Evolutionary conservation across 805 yeast genomes (phyloP).

Genomic region (Myxozyma melibiosi): DNA sequence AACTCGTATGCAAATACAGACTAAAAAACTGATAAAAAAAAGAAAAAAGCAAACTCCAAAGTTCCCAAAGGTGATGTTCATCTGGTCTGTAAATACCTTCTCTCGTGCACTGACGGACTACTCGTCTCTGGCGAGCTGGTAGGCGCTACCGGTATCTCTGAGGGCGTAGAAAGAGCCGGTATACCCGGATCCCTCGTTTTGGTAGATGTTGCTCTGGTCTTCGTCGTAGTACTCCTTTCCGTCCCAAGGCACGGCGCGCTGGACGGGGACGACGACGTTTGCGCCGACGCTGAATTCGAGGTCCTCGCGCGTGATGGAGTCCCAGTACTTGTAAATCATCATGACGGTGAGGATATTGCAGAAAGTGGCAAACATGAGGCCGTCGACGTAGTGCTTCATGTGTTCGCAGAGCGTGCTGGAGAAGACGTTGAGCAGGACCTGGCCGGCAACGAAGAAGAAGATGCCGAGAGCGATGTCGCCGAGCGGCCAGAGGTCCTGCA

Average conservation of each 20-base stretch:
- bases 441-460: constrained; percentile 79
- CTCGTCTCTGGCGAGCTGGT: constrained; percentile 11
- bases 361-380: constrained; percentile 78
- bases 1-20: neutral
- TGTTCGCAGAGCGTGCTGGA: constrained; percentile 66
- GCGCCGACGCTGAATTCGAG: constrained; percentile 81
- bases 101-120: too few relatives aligned
- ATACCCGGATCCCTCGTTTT: constrained; percentile 27
- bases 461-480: constrained; percentile 78
- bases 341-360: constrained; percentile 80
- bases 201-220: constrained; percentile 20
- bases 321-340: constrained; percentile 98
- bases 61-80: neutral
- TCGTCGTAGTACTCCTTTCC: constrained; percentile 28
- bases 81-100: neutral
- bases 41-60: neutral
- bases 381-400: constrained; percentile 86
- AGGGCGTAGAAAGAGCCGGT: constrained; percentile 31
- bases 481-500: constrained; percentile 82
- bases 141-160: constrained; percentile 15
- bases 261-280: constrained; percentile 48
- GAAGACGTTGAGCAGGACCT: constrained; percentile 70
- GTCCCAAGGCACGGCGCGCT: constrained; percentile 19
- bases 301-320: constrained; percentile 91
- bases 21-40: neutral